Evolutionary conservation across 2,329 filamentous ascomycete genomes (phyloP), one percentile per base, ranked within the genome.

Genomic region (Phyllosticta paracitricarpa): DNA sequence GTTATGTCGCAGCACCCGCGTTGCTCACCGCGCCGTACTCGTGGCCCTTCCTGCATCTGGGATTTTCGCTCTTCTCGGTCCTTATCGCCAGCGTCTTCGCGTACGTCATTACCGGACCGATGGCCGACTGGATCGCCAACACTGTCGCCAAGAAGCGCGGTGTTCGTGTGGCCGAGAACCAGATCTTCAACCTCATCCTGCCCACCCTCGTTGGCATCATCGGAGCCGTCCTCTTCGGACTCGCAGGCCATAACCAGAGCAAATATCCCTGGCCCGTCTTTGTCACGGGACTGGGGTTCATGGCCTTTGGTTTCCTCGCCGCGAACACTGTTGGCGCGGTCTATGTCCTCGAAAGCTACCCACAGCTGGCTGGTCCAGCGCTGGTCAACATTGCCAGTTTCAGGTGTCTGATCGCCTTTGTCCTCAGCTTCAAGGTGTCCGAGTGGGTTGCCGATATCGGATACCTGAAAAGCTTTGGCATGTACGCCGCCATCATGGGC

Each of bases 381-480:
- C 63, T 71, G 6, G 69, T 70, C 62, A 71, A 71, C 60, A 68
- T 71, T 52, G 67, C 69, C 10, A 67, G 64, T 19, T 71, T 69
- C 63, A 61, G 69, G 9, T 70, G 68, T 61, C 56, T 71, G 55
- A 65, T 71, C 24, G 69, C 68, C 22, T 71, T 71, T 53, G 63
- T 66, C 33, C 61, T 71, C 28, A 65, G 63, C 17, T 71, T 71
- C 62, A 62, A 63, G 22, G 64, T 65, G 8, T 67, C 65, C 1
- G 66, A 69, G 53, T 71, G 68, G 69, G 63, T 70, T 0, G 64
- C 67, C 1, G 55, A 68, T 22, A 61, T 67, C 4, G 69, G 68
- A 12, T 70, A 69, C 58, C 59, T 70, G 25, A 62, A 66, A 30
- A 66, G 65, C 14, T 68, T 71, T 53, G 56, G 56, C 10, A 69